Evolutionary conservation across 768 basidiomycete species (phyloP).

Genomic region (Boletus vinaceobasis): DNA sequence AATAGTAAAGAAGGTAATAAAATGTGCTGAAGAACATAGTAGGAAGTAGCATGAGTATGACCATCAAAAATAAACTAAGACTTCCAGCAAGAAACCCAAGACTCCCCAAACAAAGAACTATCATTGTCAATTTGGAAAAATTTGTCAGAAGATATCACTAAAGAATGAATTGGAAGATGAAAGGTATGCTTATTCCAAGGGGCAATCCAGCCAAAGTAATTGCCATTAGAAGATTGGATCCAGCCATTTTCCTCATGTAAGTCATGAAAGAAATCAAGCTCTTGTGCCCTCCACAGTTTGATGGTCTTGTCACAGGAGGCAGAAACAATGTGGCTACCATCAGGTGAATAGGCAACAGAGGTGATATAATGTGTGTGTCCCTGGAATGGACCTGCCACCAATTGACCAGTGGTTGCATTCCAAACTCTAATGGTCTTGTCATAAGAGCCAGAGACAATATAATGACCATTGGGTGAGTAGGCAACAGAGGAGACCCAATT

Average conservation of each 20-base stretch:
- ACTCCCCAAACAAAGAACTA: not conserved
- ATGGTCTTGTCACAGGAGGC: not conserved
- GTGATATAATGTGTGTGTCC: no score
- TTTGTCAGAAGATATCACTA: not conserved
- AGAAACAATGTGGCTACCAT: no score
- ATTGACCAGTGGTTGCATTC: not conserved
- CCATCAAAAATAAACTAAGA: not conserved
- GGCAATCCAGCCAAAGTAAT: conserved; percentile 2
- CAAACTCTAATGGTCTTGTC: not conserved
- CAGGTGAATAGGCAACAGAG: no score
- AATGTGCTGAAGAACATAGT: not conserved
- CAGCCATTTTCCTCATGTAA: not conserved
- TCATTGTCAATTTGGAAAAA: not conserved
- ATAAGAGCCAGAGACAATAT: not conserved
- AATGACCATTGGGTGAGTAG: no score
- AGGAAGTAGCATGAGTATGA: not conserved
- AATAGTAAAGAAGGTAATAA: no score
- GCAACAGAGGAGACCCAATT: conserved; percentile 1
- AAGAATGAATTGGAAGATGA: not conserved
- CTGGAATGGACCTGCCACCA: no score
- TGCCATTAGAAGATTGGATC: conserved; percentile 4
- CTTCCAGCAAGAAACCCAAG: not conserved
- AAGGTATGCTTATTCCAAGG: conserved; percentile 2
- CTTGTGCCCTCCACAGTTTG: not conserved
- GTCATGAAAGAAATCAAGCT: not conserved